Percentiles rank a stretch among this genome's conserved stretches.
phyloP scores from a whole-genome alignment of 148 eudicot genomes.

The Rhododendron ferrugineum region DNA sequence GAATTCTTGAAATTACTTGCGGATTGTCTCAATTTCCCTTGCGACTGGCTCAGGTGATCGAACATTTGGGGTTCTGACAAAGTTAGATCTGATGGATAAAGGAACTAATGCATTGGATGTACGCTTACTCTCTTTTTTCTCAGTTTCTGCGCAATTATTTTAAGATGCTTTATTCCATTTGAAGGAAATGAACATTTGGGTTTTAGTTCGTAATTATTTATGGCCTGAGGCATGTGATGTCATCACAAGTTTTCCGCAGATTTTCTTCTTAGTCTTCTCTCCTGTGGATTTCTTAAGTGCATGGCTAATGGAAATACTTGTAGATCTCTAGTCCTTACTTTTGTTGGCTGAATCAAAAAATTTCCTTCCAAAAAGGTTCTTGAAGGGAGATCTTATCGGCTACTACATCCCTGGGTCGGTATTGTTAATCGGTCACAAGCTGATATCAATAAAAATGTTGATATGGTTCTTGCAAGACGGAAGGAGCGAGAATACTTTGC shows the following conservation, averaged over 20 bases:
- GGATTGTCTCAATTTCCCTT: neutral
- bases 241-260: neutral
- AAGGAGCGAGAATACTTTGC: conserved; percentile 60
- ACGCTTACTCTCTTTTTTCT: conserved; percentile 15
- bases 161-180: neutral
- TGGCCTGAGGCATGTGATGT: neutral
- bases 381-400: conserved; percentile 59
- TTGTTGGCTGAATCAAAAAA: neutral
- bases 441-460: conserved; percentile 58
- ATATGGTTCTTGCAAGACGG: conserved; percentile 57
- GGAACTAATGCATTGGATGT: conserved; percentile 93
- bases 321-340: neutral
- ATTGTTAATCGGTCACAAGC: conserved; percentile 70
- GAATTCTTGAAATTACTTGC: neutral
- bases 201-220: neutral
- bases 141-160: neutral
- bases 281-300: neutral
- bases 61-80: conserved; percentile 84
- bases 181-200: neutral
- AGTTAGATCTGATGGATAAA: conserved; percentile 89
- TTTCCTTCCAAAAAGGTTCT: conserved; percentile 38
- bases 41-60: conserved; percentile 56
- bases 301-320: neutral
- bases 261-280: neutral
- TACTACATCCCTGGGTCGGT: conserved; percentile 66